Evolutionary conservation across 805 yeast genomes (phyloP).

Genomic region (Starmerella ratchasimensis): DNA sequence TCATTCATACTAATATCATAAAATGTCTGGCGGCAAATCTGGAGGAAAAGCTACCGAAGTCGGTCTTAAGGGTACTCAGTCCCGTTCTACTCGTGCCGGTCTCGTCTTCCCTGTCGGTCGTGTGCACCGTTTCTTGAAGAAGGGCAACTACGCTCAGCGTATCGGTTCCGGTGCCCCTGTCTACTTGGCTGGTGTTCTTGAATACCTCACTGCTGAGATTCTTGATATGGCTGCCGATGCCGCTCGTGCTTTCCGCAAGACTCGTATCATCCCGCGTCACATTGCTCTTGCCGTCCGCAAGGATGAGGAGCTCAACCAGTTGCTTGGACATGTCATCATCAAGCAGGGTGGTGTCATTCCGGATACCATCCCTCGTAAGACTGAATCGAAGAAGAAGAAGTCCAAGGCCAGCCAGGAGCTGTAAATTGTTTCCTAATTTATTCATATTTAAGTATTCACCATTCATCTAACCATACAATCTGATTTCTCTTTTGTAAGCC

Average conservation of each 20-base stretch:
- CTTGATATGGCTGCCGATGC: constrained; percentile 97
- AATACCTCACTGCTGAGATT: constrained; percentile 92
- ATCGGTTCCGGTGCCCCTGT: constrained; percentile 87
- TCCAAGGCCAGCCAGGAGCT: constrained; percentile 31
- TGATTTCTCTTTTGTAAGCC: too few relatives aligned
- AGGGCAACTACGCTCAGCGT: constrained; percentile 56
- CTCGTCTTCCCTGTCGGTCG: constrained; percentile 86
- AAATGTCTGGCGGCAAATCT: constrained; percentile 70
- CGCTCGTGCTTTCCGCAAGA: constrained; percentile 86
- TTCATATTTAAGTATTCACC: background rate
- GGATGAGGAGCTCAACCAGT: constrained; percentile 90
- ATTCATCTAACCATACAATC: too few relatives aligned
- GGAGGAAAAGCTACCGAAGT: constrained; percentile 85
- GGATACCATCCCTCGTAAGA: constrained; percentile 38
- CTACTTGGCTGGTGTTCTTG: constrained; percentile 88
- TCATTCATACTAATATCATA: constrained; percentile 10
- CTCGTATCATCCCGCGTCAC: constrained; percentile 96
- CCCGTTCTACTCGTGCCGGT: constrained; percentile 76
- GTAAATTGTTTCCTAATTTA: constrained; percentile 20
- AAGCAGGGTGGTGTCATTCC: constrained; percentile 98
- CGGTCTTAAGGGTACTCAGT: constrained; percentile 87
- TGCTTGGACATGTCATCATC: constrained; percentile 78
- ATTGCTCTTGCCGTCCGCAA: constrained; percentile 94
- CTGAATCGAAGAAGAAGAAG: constrained; percentile 32
- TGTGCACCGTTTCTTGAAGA: constrained; percentile 90